Evolutionary conservation across 2,329 filamentous ascomycete species (phyloP).

Genomic region (Fusarium sp.): DNA sequence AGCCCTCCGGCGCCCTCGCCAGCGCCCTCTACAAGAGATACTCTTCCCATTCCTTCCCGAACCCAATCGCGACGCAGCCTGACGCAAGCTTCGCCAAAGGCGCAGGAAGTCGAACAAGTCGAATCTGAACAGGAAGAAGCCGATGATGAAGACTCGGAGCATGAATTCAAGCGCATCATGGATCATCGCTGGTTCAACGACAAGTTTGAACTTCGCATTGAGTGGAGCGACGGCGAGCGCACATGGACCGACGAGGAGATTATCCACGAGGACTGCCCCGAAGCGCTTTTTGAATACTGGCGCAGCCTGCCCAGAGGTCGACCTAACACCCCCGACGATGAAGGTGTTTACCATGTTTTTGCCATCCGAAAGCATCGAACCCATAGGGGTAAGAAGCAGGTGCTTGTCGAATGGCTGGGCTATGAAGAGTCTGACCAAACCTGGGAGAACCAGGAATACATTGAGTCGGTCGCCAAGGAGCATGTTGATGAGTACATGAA

Average conservation of each 20-base stretch:
- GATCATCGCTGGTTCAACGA: constrained; percentile 47
- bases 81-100: background rate
- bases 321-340: constrained; percentile 47
- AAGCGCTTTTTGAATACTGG: constrained; percentile 51
- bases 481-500: constrained; percentile 46
- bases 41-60: background rate
- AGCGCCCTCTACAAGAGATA: background rate
- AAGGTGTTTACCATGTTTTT: constrained; percentile 49
- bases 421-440: constrained; percentile 45
- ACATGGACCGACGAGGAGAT: constrained; percentile 52
- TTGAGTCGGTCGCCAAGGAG: constrained; percentile 45
- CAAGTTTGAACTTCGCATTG: constrained; percentile 47
- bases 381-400: constrained; percentile 40
- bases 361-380: constrained; percentile 49
- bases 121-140: background rate
- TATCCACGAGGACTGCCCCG: constrained; percentile 49
- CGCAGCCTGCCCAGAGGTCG: constrained; percentile 43
- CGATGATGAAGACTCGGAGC: background rate
- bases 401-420: constrained; percentile 53
- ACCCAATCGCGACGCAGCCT: background rate
- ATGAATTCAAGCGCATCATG: constrained; percentile 33
- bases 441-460: constrained; percentile 45
- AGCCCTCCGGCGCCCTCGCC: background rate
- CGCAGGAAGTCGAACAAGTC: background rate
- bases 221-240: constrained; percentile 46